Evolutionary conservation across 768 basidiomycete species (phyloP), one percentile per base, ranked within the genome.

Genomic region (Macrolepiota dolichaula): DNA sequence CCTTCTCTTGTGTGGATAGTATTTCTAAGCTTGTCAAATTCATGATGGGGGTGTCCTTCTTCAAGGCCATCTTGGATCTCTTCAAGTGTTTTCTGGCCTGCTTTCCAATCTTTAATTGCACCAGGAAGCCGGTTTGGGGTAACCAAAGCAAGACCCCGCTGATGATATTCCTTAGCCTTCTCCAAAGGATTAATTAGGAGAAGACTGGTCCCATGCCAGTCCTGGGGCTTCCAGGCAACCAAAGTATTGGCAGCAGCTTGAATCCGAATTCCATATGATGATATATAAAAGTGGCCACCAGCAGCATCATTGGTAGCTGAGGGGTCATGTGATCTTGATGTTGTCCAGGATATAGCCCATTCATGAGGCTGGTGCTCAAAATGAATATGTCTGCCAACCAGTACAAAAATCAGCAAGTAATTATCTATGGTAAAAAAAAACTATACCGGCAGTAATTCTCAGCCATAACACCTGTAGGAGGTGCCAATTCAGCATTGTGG

Each of bases 191-290:
- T n/a, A 46, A 19, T 46, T 17, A 38, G 15, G 15, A 17, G 17
- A 46, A 46, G 56, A 53, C 65, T 68, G 13, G 67, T 68, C 5
- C 67, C 67, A 63, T 67, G 66, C n/a, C 17, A 29, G 7, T 65
- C 60, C 7, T 10, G 10, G 4, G 66, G 66, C 19, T n/a, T n/a
- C n/a, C n/a, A n/a, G n/a, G n/a, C n/a, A n/a, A n/a, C n/a, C n/a
- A n/a, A n/a, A n/a, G n/a, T 65, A 50, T 66, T 63, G 3, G 63
- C 25, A 11, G 65, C 65, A 5, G 50, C 47, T 53, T 65, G 38
- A 15, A 67, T 46, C 12, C 46, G 52, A 42, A 65, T 63, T 5
- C 66, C 62, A 61, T 67, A 67, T 35, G 54, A 37, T 10, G 62
- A 15, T 1, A 65, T 15, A 52, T 53, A 65, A 53, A 67, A 67